Conservation (phyloP, 1,284 basidiomycete genomes). For the Moniliella sp. region DNA sequence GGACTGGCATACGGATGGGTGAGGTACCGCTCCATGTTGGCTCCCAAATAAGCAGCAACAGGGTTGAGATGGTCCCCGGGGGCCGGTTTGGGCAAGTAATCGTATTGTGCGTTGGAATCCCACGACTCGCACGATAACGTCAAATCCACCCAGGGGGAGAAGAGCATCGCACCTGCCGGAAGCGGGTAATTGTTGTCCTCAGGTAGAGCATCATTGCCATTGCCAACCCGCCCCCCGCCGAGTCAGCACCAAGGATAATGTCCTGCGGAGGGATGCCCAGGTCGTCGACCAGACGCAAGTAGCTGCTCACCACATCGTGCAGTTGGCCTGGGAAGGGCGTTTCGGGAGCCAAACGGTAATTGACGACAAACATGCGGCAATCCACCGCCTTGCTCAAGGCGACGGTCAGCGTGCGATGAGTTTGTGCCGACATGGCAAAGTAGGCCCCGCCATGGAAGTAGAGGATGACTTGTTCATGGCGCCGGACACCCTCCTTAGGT, state of each 20-base stretch:
- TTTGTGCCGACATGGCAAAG: conserved; percentile 78
- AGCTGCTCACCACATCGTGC: conserved; percentile 69
- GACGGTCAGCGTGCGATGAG: conserved; percentile 73
- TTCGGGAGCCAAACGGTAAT: conserved; percentile 87
- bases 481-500: conserved; percentile 11
- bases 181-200: conserved; percentile 32
- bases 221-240: conserved; percentile 70
- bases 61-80: conserved; percentile 76
- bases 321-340: conserved; percentile 78
- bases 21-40: conserved; percentile 55
- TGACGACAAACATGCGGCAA: conserved; percentile 82
- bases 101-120: conserved; percentile 60
- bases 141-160: conserved; percentile 41
- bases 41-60: conserved; percentile 72
- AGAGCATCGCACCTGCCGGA: conserved; percentile 29
- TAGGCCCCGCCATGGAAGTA: conserved; percentile 94
- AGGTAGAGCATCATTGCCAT: conserved; percentile 78
- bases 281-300: conserved; percentile 66
- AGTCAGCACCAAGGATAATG: conserved; percentile 55
- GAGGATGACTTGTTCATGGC: conserved; percentile 61
- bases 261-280: conserved; percentile 57
- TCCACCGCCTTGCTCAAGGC: conserved; percentile 72
- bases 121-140: conserved; percentile 91
- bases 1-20: conserved; percentile 80
- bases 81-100: conserved; percentile 36